A percentile compares a stretch with the other conserved stretches of the same genome.
Conservation (phyloP, 495 filamentous ascomycete species). For the Annulohypoxylon maeteangense region DNA sequence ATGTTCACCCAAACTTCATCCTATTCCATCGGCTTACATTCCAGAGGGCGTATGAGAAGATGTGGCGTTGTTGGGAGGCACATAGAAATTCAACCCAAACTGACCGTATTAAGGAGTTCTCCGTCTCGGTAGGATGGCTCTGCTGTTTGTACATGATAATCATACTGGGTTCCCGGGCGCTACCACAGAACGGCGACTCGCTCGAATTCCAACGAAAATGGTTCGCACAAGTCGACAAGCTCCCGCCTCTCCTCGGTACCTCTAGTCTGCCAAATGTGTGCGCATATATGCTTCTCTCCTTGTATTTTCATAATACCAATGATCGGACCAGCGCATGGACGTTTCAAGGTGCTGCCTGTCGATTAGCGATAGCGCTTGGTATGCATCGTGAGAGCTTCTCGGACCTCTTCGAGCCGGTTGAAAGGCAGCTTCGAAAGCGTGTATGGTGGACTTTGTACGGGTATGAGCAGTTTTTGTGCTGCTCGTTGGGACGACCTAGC, state of each 20-base stretch:
- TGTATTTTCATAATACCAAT: conserved; percentile 60
- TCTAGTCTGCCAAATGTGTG: conserved; percentile 58
- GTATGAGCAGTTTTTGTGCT: conserved; percentile 59
- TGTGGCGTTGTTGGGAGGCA: conserved; percentile 46
- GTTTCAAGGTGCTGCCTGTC: conserved; percentile 54
- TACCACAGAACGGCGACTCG: conserved; percentile 45
- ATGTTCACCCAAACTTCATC: conserved; percentile 57
- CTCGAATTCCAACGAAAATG: conserved; percentile 52
- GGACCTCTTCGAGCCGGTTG: conserved; percentile 50
- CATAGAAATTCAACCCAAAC: conserved; percentile 9
- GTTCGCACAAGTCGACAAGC: conserved; percentile 46
- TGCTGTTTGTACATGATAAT: conserved; percentile 60
- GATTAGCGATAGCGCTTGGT: conserved; percentile 59
- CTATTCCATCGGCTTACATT: conserved; percentile 59
- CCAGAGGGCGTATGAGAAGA: conserved; percentile 53
- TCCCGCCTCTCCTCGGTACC: conserved; percentile 50
- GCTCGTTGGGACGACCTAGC: conserved; percentile 58
- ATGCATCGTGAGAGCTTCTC: conserved; percentile 58
- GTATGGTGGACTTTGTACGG: conserved; percentile 62
- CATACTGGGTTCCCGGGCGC: conserved; percentile 52
- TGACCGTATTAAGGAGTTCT: conserved; percentile 14
- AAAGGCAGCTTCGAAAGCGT: conserved; percentile 56
- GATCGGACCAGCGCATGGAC: conserved; percentile 57
- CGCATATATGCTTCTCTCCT: conserved; percentile 57
- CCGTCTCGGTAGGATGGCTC: conserved; percentile 53